Base-by-base conservation (phyloP, 1,284 basidiomycete genomes). In the Dichomitus squalens region DNA sequence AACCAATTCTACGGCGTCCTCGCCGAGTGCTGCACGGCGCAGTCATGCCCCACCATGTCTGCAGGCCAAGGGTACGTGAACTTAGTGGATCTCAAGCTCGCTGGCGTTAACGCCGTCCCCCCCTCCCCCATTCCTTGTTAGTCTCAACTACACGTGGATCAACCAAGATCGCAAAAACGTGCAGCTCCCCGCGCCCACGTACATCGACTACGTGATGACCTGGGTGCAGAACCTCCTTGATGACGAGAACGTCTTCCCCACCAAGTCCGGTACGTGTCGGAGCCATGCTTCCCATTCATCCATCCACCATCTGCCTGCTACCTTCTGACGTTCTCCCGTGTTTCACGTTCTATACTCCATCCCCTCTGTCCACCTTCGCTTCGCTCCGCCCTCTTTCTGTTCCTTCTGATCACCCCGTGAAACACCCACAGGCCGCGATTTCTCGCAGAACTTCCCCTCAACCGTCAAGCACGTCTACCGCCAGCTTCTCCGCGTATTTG, bases 171-270 rank as follows among this genome's bases (percentile, higher is more conserved):
- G 95, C 55, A 96, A 96, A 72, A 92, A 90, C 65, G 93, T 98
- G 39, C 88, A 96, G 65, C 81, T 99, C 0, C 90, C 96, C 14
- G 96, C 96, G 3, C 93, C 96, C 6, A 96, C 95, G 25, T 98
- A 99, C 75, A 96, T 98, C 63, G 96, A 99, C 78, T 99, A 96
- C 73, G 96, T 98, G 63, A 96, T 98, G 92, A 96, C 94, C 11
- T 98, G 96, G 96, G 85, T 97, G 5, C 95, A 98, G 70, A 96
- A 96, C 68, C 79, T 97, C 27, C 81, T 98, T 35, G 90, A 95
- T 66, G 96, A 98, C 74, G 95, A 98, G 68, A 84, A 79, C 59
- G 88, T 92, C 27, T 99, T 99, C 77, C 96, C 96, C 1, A 98
- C 96, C 7, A 98, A 97, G 77, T 91, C 93, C 43, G 92, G 95